Percentiles rank a stretch among this genome's conserved stretches.
Conservation (phyloP, 1,284 basidiomycete genomes). For the Pseudozyma tsukubaensis region DNA sequence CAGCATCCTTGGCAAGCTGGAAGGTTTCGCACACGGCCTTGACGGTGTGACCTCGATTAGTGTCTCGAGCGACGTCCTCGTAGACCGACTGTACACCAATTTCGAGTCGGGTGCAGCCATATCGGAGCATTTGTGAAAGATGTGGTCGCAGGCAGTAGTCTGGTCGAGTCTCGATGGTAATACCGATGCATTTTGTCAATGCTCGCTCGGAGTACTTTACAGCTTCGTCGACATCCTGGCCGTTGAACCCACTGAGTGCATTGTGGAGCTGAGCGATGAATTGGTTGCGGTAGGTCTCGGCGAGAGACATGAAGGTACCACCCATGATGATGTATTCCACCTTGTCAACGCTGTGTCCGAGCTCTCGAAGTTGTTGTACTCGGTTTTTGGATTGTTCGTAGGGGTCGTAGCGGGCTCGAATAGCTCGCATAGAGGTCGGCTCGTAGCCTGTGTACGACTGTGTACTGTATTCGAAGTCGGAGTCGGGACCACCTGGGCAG, state of each 20-base stretch:
- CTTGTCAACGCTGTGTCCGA: conserved; percentile 98
- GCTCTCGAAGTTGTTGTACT: conserved; percentile 91
- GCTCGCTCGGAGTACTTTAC: conserved; percentile 96
- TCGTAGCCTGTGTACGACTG: conserved; percentile 96
- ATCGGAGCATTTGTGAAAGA: conserved; percentile 97
- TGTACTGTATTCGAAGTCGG: conserved; percentile 99
- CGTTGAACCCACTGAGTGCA: conserved; percentile 93
- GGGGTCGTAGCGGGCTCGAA: conserved; percentile 96
- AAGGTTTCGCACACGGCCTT: conserved; percentile 97
- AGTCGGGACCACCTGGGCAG: conserved; percentile 98
- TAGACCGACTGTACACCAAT: conserved; percentile 99
- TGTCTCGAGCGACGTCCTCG: conserved; percentile 98
- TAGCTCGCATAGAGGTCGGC: conserved; percentile 98
- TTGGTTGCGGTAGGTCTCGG: conserved; percentile 90
- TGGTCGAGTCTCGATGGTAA: conserved; percentile 98
- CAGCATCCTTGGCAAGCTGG: conserved; percentile 97
- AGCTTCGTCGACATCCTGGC: conserved; percentile 92
- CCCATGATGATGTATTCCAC: conserved; percentile 99
- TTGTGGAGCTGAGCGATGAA: conserved; percentile 98
- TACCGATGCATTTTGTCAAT: conserved; percentile 98
- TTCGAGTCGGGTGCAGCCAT: conserved; percentile 97
- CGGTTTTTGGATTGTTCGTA: conserved; percentile 96
- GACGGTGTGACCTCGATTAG: conserved; percentile 94
- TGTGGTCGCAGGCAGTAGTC: conserved; percentile 98
- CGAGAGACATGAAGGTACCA: conserved; percentile 99